Base-by-base conservation (phyloP, 805 yeast species). In the Candida incommunis region DNA sequence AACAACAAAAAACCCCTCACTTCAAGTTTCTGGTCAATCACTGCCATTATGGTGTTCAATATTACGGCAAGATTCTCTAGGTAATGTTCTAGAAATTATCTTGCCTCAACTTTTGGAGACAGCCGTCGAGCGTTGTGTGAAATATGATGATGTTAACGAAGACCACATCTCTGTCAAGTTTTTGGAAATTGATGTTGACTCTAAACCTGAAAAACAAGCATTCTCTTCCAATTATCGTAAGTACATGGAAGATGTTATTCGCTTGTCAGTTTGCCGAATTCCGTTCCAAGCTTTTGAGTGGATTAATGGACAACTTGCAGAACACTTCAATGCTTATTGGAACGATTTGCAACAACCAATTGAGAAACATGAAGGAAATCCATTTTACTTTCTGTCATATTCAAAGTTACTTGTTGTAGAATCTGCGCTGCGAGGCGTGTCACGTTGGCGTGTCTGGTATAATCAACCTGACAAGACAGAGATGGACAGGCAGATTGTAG, bases 401-500 rank as follows among this genome's bases (percentile, higher is more conserved):
- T 75, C 94, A 0, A 96, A 87, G 58, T 78, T 92, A 49, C 80
- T 78, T 57, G 76, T 87, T 22, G 84, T 87, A 23, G 97, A 90
- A 61, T 81, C 95, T 27, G 81, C 94, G 52, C 75, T 92, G 26
- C 74, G 95, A 48, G 98, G 97, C 29, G 80, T 94, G 22, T 79
- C 92, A 11, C 75, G 99, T 57, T 94, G 99, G 98, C 77, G 85
- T 54, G 78, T 86, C 16, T 90, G 96, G 96, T 87, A 85, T 54
- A 76, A 77, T 4, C 71, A 68, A 3, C 71, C 71, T 22, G 71
- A 70, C 40, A 70, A 71, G 46, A 79, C 78, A 43, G 68, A 60
- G 20, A 67, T 76, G 45, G 64, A 77, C 44, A 68, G 67, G 41
- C 71, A 72, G 43, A 66, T 74, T 41, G 87, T 84, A 57, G 72